These are phyloP conservation scores for Tillandsia leiboldiana DNA, from an alignment of 176 grass and related monocot species.

Conservation along the genomic window DNA sequence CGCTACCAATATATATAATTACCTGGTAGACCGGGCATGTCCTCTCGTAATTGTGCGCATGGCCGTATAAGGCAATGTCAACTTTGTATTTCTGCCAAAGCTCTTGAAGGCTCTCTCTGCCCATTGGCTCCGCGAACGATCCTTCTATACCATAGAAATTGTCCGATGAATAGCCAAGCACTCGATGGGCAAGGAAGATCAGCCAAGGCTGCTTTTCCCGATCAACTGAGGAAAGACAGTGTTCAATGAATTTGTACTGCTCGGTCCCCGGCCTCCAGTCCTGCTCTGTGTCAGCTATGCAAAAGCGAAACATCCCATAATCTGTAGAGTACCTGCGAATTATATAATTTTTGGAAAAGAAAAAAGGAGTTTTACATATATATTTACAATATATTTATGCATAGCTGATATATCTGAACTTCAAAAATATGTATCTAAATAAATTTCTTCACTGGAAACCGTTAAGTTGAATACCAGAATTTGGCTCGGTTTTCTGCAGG, in stretches of 20 bases:
- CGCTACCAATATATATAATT: neutral
- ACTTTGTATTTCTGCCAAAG: slow-evolving; percentile 93
- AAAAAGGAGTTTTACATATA: too few relatives aligned
- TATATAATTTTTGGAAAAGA: neutral
- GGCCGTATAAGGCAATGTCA: slow-evolving; percentile 60
- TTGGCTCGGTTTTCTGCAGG: slow-evolving; percentile 73
- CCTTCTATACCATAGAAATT: slow-evolving; percentile 66
- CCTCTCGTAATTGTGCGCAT: slow-evolving; percentile 82
- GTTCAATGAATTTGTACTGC: slow-evolving; percentile 81
- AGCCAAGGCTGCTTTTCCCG: slow-evolving; percentile 91
- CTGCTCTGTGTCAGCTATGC: slow-evolving; percentile 64
- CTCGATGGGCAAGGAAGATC: slow-evolving; percentile 79
- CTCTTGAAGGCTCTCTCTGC: slow-evolving; percentile 59
- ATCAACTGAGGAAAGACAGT: slow-evolving; percentile 64
- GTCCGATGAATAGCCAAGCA: slow-evolving; percentile 79
- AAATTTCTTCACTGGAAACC: too few relatives aligned
- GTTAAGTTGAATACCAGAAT: slow-evolving; percentile 40
- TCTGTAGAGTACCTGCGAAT: slow-evolving; percentile 52
- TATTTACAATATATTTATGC: too few relatives aligned
- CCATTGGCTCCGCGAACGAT: slow-evolving; percentile 72
- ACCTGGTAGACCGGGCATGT: slow-evolving; percentile 87
- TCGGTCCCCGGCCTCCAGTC: slow-evolving; percentile 71
- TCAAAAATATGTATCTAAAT: too few relatives aligned
- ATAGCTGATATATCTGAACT: too few relatives aligned
- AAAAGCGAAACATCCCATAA: slow-evolving; percentile 81